These are phyloP conservation scores for Puccinia novopanici DNA, from an alignment of 1,284 basidiomycete species.

Conservation along the genomic window DNA sequence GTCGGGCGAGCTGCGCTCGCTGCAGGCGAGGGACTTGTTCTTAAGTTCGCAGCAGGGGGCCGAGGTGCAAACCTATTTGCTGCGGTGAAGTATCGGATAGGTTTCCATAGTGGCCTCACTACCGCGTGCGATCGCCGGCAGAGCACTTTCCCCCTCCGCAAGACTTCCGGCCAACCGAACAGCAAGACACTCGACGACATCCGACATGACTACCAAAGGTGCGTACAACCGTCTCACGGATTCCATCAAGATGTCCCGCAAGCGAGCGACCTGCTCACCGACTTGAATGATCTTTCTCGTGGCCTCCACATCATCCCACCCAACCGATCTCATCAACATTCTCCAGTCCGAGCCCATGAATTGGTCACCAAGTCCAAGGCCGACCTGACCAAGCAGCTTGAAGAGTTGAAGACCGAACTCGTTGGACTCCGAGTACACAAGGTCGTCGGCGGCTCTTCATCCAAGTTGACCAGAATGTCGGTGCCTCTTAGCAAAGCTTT, in stretches of 20 bases:
- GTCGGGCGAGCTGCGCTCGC: too few relatives aligned
- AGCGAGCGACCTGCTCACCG: not conserved
- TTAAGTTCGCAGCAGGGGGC: too few relatives aligned
- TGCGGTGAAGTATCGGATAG: too few relatives aligned
- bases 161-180: slow-evolving; percentile 1
- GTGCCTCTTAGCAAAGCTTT: slow-evolving; percentile 58
- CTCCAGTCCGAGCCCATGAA: slow-evolving; percentile 58
- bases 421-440: slow-evolving; percentile 86
- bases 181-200: slow-evolving; percentile 8
- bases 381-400: too few relatives aligned
- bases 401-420: slow-evolving; percentile 96
- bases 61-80: too few relatives aligned
- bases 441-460: slow-evolving; percentile 91
- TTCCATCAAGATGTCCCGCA: not conserved
- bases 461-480: slow-evolving; percentile 97
- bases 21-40: too few relatives aligned
- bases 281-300: not conserved
- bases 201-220: too few relatives aligned
- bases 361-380: too few relatives aligned
- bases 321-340: not conserved
- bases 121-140: too few relatives aligned
- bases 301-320: not conserved
- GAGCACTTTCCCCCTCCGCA: too few relatives aligned
- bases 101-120: too few relatives aligned
- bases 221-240: not conserved